phyloP scores from a whole-genome alignment of 192 early-diverging fungal genomes.

The Entomortierella lignicola region DNA sequence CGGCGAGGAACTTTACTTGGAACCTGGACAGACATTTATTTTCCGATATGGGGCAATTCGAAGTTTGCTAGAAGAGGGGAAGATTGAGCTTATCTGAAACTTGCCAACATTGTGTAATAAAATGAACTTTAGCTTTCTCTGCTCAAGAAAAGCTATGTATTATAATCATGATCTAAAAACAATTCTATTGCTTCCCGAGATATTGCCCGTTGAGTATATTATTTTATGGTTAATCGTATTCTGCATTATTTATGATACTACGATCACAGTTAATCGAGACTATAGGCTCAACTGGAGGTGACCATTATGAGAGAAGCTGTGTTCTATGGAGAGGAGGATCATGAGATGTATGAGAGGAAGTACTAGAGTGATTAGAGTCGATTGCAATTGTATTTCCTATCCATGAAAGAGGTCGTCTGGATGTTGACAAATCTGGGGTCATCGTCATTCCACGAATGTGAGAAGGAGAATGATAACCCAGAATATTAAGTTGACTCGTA shows the following conservation, averaged over 20 bases:
- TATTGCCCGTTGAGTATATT: no score
- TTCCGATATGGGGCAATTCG: slow-evolving; percentile 63
- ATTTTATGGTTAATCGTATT: no score
- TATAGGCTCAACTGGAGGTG: not conserved
- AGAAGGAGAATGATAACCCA: not conserved
- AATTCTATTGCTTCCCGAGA: no score
- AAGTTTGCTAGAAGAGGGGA: slow-evolving; percentile 53
- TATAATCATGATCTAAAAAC: no score
- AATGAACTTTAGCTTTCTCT: no score
- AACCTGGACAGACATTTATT: slow-evolving; percentile 62
- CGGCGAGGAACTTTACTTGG: slow-evolving; percentile 50
- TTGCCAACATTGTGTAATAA: no score
- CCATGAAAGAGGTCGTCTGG: slow-evolving; percentile 34
- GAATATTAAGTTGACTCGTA: not conserved
- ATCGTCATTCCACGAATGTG: not conserved
- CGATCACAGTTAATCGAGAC: not conserved
- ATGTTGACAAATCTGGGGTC: not conserved
- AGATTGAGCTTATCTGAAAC: slow-evolving; percentile 65
- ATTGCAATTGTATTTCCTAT: slow-evolving; percentile 7
- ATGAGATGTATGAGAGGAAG: not conserved
- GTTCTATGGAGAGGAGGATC: not conserved
- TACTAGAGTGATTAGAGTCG: not conserved
- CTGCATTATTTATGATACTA: not conserved
- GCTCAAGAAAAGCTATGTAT: no score
- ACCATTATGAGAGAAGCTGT: not conserved